A percentile compares a stretch with the other conserved stretches of the same genome.
Conservation (phyloP, 257 asterid genomes). For the Fraxinus americana region DNA sequence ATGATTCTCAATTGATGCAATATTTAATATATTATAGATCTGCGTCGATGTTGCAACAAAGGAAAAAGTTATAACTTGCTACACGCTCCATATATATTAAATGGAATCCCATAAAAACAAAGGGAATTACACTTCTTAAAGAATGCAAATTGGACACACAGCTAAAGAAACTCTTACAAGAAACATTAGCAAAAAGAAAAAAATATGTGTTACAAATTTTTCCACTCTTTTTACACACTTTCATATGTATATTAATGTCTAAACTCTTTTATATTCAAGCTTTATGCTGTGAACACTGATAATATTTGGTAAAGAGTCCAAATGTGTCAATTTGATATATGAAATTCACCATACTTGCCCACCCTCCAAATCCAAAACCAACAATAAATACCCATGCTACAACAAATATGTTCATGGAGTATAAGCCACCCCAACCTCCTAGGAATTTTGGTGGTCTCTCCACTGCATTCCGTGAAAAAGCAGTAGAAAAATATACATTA, state of each 20-base stretch:
- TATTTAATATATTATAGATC: too few species aligned
- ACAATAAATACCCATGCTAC: slow-evolving; percentile 77
- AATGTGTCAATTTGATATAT: slow-evolving; percentile 66
- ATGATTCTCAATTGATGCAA: too few species aligned
- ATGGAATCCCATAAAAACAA: slow-evolving; percentile 37
- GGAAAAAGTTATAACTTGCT: too few species aligned
- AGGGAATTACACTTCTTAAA: slow-evolving; percentile 31
- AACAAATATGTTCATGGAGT: slow-evolving; percentile 63
- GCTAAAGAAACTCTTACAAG: slow-evolving; percentile 33
- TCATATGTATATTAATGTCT: slow-evolving; percentile 21
- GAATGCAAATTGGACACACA: slow-evolving; percentile 32
- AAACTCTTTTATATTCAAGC: slow-evolving; percentile 24
- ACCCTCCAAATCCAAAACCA: slow-evolving; percentile 88
- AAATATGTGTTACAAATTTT: slow-evolving; percentile 19
- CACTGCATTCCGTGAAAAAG: slow-evolving; percentile 61
- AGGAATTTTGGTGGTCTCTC: slow-evolving; percentile 70
- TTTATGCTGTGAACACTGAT: slow-evolving; percentile 64
- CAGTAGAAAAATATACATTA: not conserved
- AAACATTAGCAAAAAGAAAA: not conserved
- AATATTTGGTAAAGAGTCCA: slow-evolving; percentile 79
- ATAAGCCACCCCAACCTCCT: slow-evolving; percentile 75
- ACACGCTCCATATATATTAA: not conserved
- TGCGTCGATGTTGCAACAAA: too few species aligned
- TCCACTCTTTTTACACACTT: slow-evolving; percentile 43
- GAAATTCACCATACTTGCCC: slow-evolving; percentile 83